These are phyloP conservation scores for Candida patagonica DNA, from an alignment of 805 yeast species.

Conservation along the genomic window DNA sequence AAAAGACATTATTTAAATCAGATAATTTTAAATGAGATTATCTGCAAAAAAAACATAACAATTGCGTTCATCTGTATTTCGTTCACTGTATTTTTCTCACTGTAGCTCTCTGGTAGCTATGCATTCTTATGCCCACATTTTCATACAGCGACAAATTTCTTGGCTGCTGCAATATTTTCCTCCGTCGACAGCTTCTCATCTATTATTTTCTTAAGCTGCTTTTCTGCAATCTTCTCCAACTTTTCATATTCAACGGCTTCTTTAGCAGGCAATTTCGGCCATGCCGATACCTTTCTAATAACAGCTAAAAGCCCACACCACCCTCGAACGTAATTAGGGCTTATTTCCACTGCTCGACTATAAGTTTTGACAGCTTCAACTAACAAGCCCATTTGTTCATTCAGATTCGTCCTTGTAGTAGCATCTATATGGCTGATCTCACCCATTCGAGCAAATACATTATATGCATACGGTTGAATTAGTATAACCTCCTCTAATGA, in stretches of 20 bases:
- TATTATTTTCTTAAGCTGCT: slow-evolving; percentile 31
- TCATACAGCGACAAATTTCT: slow-evolving; percentile 18
- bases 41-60: no score
- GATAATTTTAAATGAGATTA: no score
- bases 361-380: slow-evolving; percentile 37
- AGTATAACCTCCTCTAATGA: slow-evolving; percentile 63
- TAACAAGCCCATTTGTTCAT: slow-evolving; percentile 10
- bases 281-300: slow-evolving; percentile 21
- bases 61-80: no score
- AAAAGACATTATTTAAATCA: no score
- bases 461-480: slow-evolving; percentile 60
- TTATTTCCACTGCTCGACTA: slow-evolving; percentile 66
- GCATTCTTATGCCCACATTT: no score
- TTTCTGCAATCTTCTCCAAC: slow-evolving; percentile 31
- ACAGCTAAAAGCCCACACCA: slow-evolving; percentile 60
- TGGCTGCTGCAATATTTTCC: slow-evolving; percentile 34
- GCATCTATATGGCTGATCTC: slow-evolving; percentile 29
- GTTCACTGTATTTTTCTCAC: no score
- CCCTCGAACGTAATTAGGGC: slow-evolving; percentile 56
- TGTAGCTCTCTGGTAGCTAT: no score
- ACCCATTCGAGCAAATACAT: slow-evolving; percentile 56
- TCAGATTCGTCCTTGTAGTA: slow-evolving; percentile 5
- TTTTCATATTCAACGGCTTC: slow-evolving; percentile 24
- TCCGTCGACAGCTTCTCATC: slow-evolving; percentile 23
- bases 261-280: slow-evolving; percentile 15